Percentiles rank a stretch among this genome's conserved stretches.
Evolutionary conservation across 2,329 filamentous ascomycete genomes (phyloP).

Genomic region (Erysiphe pisi): DNA sequence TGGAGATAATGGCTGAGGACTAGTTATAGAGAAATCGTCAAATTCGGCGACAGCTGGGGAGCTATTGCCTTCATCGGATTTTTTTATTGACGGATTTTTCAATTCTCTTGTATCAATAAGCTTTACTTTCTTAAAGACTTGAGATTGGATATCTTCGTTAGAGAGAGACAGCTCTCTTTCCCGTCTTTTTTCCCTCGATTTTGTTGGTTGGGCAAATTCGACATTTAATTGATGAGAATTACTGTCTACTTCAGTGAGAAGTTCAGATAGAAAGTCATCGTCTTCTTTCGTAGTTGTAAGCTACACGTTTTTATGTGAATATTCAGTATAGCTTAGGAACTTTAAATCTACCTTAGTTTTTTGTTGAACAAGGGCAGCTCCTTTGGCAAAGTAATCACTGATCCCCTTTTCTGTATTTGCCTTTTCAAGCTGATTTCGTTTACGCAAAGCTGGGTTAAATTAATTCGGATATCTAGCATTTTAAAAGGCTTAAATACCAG

Average conservation of each 20-base stretch:
- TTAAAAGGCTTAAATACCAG: constrained; percentile 32
- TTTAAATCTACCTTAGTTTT: constrained; percentile 64
- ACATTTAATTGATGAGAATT: constrained; percentile 54
- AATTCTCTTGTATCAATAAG: constrained; percentile 43
- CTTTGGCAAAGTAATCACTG: constrained; percentile 85
- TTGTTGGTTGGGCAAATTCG: constrained; percentile 53
- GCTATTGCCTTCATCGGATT: constrained; percentile 44
- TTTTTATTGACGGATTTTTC: constrained; percentile 41
- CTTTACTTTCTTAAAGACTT: constrained; percentile 48
- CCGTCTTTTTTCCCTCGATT: constrained; percentile 66
- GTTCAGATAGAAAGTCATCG: constrained; percentile 70
- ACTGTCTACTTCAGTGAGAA: constrained; percentile 78
- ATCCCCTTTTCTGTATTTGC: constrained; percentile 87
- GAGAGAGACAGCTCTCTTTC: constrained; percentile 70
- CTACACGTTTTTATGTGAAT: constrained; percentile 40
- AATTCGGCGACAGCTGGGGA: constrained; percentile 38
- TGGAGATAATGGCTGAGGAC: constrained; percentile 77
- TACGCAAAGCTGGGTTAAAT: constrained; percentile 58
- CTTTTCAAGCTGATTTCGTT: constrained; percentile 67
- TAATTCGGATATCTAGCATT: constrained; percentile 7
- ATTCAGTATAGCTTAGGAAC: not conserved
- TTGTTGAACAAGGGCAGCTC: constrained; percentile 51
- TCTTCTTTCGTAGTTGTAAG: constrained; percentile 73
- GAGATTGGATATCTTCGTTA: constrained; percentile 43
- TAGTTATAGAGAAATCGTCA: constrained; percentile 66